Percentiles rank a stretch among this genome's conserved stretches.
Evolutionary conservation across 2,329 filamentous ascomycete species (phyloP).

Genomic region (Lecanosticta acicola): DNA sequence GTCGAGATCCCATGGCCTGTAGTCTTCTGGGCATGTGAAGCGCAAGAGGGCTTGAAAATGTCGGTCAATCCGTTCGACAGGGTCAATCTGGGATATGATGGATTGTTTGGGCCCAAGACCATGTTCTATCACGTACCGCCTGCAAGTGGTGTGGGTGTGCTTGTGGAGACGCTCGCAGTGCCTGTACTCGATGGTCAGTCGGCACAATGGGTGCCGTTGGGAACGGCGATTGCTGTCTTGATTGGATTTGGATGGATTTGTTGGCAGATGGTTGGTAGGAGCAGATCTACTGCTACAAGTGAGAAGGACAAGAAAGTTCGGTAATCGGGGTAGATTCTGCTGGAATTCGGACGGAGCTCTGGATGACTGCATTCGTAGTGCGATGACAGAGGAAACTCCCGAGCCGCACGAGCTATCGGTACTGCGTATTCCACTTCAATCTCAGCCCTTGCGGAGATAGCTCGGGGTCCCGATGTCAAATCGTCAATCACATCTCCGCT

Average conservation of each 20-base stretch:
- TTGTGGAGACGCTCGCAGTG: slow-evolving; percentile 27
- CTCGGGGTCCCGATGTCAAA: too few relatives aligned
- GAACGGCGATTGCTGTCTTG: slow-evolving; percentile 40
- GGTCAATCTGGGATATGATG: slow-evolving; percentile 78
- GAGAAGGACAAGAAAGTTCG: too few relatives aligned
- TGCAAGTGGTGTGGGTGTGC: slow-evolving; percentile 8
- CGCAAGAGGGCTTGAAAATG: slow-evolving; percentile 62
- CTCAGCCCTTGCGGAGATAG: too few relatives aligned
- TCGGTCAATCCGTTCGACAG: slow-evolving; percentile 78
- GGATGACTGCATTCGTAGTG: too few relatives aligned
- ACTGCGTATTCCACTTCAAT: too few relatives aligned
- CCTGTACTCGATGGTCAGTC: slow-evolving; percentile 39
- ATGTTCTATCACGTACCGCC: slow-evolving; percentile 69
- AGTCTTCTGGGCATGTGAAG: slow-evolving; percentile 84
- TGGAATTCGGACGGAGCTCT: too few relatives aligned
- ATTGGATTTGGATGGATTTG: slow-evolving; percentile 42
- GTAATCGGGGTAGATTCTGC: too few relatives aligned
- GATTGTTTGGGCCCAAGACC: slow-evolving; percentile 67
- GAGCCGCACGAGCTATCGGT: too few relatives aligned
- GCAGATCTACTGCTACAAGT: not conserved
- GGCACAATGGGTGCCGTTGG: slow-evolving; percentile 37
- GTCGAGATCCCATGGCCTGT: slow-evolving; percentile 62
- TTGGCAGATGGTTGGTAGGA: slow-evolving; percentile 35
- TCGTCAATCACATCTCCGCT: too few relatives aligned
- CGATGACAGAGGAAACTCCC: too few relatives aligned